phyloP scores from a whole-genome alignment of 345 rosid genomes.

The Salix koriyanagi region DNA sequence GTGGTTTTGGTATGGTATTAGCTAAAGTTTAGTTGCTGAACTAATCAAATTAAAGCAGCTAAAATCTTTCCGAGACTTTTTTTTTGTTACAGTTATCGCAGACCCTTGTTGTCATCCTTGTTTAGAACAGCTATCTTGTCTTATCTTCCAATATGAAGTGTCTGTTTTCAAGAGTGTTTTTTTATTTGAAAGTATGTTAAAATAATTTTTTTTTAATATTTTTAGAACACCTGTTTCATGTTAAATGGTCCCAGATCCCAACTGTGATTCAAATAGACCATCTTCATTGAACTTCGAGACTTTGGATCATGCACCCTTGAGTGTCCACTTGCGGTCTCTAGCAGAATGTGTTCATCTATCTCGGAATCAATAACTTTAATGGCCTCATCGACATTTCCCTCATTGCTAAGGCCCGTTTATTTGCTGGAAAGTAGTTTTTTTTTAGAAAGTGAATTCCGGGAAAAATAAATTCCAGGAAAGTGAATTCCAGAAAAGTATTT shows the following conservation, averaged over 20 bases:
- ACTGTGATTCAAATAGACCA: constrained; percentile 8
- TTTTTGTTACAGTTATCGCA: neutral
- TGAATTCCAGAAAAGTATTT: too few species aligned
- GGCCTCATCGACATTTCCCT: neutral
- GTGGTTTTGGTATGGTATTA: constrained; percentile 5
- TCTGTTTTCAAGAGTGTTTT: too few species aligned
- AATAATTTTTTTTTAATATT: too few species aligned
- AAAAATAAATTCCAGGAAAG: too few species aligned
- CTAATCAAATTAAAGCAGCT: constrained; percentile 9
- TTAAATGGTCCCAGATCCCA: constrained; percentile 24
- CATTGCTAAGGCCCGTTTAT: too few species aligned
- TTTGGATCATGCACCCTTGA: neutral
- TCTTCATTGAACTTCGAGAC: constrained; percentile 1
- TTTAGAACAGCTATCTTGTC: neutral
- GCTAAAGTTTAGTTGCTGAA: constrained; percentile 13
- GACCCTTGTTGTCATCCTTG: neutral
- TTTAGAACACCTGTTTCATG: neutral
- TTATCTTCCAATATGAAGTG: neutral
- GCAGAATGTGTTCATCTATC: neutral
- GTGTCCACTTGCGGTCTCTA: neutral
- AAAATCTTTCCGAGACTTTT: neutral
- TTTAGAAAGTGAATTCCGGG: too few species aligned
- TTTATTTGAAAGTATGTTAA: too few species aligned
- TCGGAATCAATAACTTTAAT: neutral
- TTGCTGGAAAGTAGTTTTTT: too few species aligned